phyloP scores from a whole-genome alignment of 1,284 basidiomycete genomes.

The Hemileia vastatrix region DNA sequence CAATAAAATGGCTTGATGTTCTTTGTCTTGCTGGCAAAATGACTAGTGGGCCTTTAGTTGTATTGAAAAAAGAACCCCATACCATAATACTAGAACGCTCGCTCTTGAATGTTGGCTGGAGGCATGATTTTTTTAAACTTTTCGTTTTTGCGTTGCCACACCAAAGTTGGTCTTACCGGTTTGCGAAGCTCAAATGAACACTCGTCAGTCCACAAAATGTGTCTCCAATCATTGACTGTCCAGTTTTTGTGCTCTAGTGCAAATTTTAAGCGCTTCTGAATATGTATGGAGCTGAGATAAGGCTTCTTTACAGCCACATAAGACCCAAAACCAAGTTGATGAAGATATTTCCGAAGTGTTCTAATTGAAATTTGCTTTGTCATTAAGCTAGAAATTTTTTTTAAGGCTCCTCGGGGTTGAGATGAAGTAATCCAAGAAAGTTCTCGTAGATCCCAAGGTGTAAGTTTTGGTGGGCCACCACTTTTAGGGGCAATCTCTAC shows the following conservation, averaged over 20 bases:
- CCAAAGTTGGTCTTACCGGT: neutral
- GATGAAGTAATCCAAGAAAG: too few relatives aligned
- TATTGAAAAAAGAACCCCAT: neutral
- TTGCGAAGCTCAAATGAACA: neutral
- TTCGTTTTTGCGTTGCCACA: neutral
- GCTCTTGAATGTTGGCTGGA: neutral
- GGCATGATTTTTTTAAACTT: neutral
- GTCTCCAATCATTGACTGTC: neutral
- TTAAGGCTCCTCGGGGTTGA: too few relatives aligned
- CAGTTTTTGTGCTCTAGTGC: neutral
- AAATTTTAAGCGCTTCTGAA: neutral
- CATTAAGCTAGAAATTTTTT: too few relatives aligned
- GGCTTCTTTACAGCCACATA: constrained; percentile 1
- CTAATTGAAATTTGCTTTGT: too few relatives aligned
- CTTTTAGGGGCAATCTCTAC: too few relatives aligned
- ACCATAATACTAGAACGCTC: neutral
- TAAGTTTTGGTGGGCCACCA: too few relatives aligned
- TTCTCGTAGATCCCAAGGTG: too few relatives aligned
- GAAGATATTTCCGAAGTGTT: neutral
- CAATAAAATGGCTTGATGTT: neutral
- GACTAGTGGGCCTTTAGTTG: neutral
- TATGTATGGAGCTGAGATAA: neutral
- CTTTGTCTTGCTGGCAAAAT: neutral
- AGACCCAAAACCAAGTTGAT: neutral
- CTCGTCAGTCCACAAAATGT: neutral